Base-by-base conservation (phyloP, 148 eudicot species). In the Silene uniflora region DNA sequence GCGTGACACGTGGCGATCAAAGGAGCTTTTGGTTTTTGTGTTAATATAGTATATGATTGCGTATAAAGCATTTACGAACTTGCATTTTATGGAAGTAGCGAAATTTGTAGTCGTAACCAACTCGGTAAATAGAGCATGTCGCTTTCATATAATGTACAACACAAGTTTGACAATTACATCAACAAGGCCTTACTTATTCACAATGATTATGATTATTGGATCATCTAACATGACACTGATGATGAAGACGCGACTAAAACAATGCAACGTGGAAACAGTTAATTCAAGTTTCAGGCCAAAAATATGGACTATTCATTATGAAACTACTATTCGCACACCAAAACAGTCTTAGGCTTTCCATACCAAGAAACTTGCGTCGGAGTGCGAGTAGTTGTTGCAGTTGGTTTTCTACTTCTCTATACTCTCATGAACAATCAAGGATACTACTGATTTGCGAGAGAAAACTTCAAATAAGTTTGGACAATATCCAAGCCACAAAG, bases 401-500 rank as follows among this genome's bases (percentile, higher is more conserved):
- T 29, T 29, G 32, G 4, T 29, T 29, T 6, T 12, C 22, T 1
- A 46, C n/a, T n/a, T n/a, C n/a, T n/a, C n/a, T n/a, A n/a, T n/a
- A 46, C 49, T 46, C 10, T 46, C 49, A 46, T 2, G 49, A 46
- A 6, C 49, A 46, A 10, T 29, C 32, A 29, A 29, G 49, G 52
- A 47, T 47, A 12, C 12, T 47, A 47, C 52, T 47, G 52, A 47
- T 47, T 47, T 8, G 52, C 52, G 29, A 67, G 55, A 17, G 80
- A 72, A 49, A 72, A 73, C 78, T 82, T 73, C 73, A 91, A 81
- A 80, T 91, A 91, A 59, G 42, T 79, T 76, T 91, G 86, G 11
- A 93, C 95, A 32, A 47, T 80, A 80, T 90, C 81, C 9, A 93
- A 83, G 78, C 98, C 97, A 83, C 97, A 93, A 24, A 90, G 87